phyloP scores from a whole-genome alignment of 2,329 filamentous ascomycete species.

The Cytospora paraplurivora region DNA sequence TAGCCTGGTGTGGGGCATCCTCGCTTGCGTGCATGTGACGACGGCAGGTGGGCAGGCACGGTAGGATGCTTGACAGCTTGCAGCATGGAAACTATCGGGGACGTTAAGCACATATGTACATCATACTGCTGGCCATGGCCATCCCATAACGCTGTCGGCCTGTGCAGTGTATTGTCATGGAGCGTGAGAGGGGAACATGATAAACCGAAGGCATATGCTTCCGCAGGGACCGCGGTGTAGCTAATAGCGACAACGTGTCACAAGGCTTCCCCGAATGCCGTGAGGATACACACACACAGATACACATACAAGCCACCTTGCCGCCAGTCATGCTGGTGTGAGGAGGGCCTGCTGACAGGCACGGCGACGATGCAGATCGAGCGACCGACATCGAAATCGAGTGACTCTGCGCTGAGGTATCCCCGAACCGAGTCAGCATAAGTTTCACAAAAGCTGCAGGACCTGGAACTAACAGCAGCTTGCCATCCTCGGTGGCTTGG shows the following conservation, averaged over 20 bases:
- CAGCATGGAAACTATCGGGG: background rate
- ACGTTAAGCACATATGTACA: background rate
- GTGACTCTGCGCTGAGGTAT: slow-evolving; percentile 14
- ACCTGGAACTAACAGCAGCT: slow-evolving; percentile 4
- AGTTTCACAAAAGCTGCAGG: background rate
- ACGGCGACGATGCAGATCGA: background rate
- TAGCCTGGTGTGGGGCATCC: background rate
- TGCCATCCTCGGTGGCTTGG: slow-evolving; percentile 12
- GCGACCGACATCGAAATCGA: background rate
- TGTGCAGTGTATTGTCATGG: background rate
- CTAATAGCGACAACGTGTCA: background rate
- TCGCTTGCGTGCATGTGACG: background rate
- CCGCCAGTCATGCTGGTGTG: too few species aligned
- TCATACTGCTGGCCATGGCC: background rate
- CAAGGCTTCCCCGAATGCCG: background rate
- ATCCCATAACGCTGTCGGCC: background rate
- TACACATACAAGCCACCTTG: too few species aligned
- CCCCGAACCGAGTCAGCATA: background rate
- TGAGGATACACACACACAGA: background rate
- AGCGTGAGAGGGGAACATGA: background rate
- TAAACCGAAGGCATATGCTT: background rate
- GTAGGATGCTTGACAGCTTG: background rate
- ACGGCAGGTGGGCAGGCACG: background rate
- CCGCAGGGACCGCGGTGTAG: background rate
- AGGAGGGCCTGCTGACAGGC: background rate